Evolutionary conservation across 352 stramenopile species (phyloP).

Genomic region (Phytophthora pseudosyringae): DNA sequence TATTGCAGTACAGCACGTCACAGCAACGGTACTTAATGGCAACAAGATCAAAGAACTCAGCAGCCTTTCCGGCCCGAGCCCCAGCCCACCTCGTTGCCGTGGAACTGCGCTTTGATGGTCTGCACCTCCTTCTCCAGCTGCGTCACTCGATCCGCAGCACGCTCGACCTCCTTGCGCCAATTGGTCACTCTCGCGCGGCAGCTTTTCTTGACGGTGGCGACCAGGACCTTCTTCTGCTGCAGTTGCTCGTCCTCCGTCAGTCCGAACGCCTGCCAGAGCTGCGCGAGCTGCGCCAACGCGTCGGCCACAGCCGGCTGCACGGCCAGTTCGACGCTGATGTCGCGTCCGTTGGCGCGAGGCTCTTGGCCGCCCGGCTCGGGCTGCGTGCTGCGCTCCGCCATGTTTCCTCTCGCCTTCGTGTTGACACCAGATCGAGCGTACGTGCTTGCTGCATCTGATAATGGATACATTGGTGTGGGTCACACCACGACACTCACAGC

Average conservation of each 20-base stretch:
- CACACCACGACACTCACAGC: slow-evolving; percentile 5
- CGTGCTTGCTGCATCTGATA: slow-evolving; percentile 24
- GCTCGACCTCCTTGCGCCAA: slow-evolving; percentile 27
- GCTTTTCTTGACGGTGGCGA: slow-evolving; percentile 31
- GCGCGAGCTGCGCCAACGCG: slow-evolving; percentile 28
- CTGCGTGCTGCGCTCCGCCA: slow-evolving; percentile 3
- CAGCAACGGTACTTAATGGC: neutral
- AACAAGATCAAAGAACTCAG: neutral
- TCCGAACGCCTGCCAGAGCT: slow-evolving; percentile 45
- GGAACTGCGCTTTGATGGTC: slow-evolving; percentile 39
- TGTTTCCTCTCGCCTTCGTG: slow-evolving; percentile 1
- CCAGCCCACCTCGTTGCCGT: slow-evolving; percentile 29
- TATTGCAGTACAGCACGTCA: neutral
- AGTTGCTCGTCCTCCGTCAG: slow-evolving; percentile 36
- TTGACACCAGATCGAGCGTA: slow-evolving; percentile 27
- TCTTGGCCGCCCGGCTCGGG: neutral
- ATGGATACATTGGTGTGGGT: slow-evolving; percentile 25
- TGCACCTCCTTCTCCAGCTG: slow-evolving; percentile 47
- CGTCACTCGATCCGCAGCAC: slow-evolving; percentile 9
- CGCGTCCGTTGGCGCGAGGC: neutral
- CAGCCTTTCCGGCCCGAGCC: neutral
- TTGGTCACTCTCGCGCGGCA: slow-evolving; percentile 11
- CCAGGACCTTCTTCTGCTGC: slow-evolving; percentile 36
- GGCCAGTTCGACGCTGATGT: slow-evolving; percentile 3
- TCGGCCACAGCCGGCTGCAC: slow-evolving; percentile 9